Evolutionary conservation across 192 early-diverging fungal genomes (phyloP), one percentile per base, ranked within the genome.

Genomic region (Entomortierella beljakovae): DNA sequence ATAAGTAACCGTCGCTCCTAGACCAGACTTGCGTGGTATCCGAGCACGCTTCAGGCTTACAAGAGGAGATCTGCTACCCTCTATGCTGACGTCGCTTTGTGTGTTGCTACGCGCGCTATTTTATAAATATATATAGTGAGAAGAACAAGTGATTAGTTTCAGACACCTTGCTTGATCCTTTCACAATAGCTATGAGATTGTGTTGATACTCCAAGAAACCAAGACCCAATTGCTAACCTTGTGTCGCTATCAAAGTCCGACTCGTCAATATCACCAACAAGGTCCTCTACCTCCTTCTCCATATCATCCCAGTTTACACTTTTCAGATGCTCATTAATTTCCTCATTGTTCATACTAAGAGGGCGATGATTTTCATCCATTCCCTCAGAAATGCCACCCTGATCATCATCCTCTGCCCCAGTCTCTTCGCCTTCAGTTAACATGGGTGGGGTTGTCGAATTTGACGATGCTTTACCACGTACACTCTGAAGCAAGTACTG

Each of bases 231-330:
- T 34, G 9, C 83, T 86, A 25, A 80, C 82, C 71, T 87, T 75
- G 73, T 62, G 33, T 79, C 75, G 31, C 83, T 83, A 38, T 85
- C 84, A 22, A 70, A 63, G 61, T 89, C 86, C 35, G 84, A 84
- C 40, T 90, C 89, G 58, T 84, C 64, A 40, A 89, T 80, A 52
- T 87, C 83, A 64, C 86, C 88, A 57, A 88, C 82, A 40, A 83
- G 67, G 22, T 82, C 85, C 53, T 87, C 84, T 25, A 92, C 71
- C 63, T 91, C 90, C 26, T 76, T 70, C 15, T 84, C 75, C 29
- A 85, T 68, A 61, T 88, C 82, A 53, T 61, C 69, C 86, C 86
- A 87, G 55, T 82, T 53, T 61, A 68, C 58, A 33, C 28, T 26
- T 7, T 71, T 71, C 54, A 77, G 48, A 50, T 74, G 62, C 56